Evolutionary conservation across 208 protist genomes (phyloP).

Genomic region (Herpetomonas samuelpessoai): DNA sequence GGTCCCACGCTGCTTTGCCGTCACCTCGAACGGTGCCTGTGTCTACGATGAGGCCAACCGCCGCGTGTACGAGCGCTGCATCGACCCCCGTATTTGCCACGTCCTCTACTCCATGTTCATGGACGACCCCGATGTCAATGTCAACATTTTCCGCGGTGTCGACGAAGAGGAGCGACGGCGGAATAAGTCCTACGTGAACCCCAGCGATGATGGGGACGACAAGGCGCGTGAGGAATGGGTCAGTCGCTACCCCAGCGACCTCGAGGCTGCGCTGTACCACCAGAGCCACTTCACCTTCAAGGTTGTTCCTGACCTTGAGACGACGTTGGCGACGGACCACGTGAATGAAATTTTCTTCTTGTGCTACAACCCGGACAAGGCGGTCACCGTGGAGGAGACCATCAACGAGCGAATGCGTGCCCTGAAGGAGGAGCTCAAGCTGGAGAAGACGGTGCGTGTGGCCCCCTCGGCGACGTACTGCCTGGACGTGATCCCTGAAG

Average conservation of each 20-base stretch:
- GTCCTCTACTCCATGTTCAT: constrained; percentile 46
- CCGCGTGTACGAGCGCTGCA: constrained; percentile 38
- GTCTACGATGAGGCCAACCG: constrained; percentile 56
- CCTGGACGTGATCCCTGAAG: constrained; percentile 52
- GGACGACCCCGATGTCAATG: constrained; percentile 50
- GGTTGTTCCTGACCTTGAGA: constrained; percentile 42
- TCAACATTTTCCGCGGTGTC: constrained; percentile 51
- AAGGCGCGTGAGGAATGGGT: constrained; percentile 57
- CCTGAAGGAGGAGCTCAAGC: constrained; percentile 20
- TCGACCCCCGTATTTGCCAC: constrained; percentile 23
- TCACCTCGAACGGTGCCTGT: constrained; percentile 65
- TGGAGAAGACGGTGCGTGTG: constrained; percentile 29
- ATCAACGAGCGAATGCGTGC: constrained; percentile 31
- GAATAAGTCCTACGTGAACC: constrained; percentile 35
- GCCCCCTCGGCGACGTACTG: constrained; percentile 50
- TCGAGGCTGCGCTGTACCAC: constrained; percentile 44
- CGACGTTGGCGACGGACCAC: constrained; percentile 35
- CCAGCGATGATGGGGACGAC: constrained; percentile 44
- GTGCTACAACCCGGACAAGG: constrained; percentile 50
- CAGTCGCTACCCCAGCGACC: constrained; percentile 40
- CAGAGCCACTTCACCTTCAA: constrained; percentile 44
- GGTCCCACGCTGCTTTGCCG: constrained; percentile 55
- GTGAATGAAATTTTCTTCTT: constrained; percentile 70
- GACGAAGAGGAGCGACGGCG: constrained; percentile 21
- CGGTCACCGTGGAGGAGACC: constrained; percentile 19